Conservation (phyloP, 2,329 filamentous ascomycete species). For the Ceratocystis eucalypticola region DNA sequence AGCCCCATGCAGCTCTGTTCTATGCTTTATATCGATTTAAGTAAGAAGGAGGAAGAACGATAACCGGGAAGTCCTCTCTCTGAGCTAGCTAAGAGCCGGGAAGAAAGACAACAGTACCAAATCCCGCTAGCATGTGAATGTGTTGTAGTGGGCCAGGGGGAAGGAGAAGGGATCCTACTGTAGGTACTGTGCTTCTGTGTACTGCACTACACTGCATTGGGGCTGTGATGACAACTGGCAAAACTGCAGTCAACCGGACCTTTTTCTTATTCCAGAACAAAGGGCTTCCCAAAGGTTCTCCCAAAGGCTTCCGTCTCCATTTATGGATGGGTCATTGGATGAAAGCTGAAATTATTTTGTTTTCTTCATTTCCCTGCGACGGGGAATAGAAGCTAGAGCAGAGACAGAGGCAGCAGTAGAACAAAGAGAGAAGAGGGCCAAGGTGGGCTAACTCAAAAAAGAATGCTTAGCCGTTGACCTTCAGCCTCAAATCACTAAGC, state of each 20-base stretch:
- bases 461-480: background rate
- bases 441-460: background rate
- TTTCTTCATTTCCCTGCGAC: background rate
- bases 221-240: constrained; percentile 8
- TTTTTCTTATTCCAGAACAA: constrained; percentile 1
- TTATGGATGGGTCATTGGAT: background rate
- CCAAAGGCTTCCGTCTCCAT: background rate
- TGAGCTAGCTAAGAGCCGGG: background rate
- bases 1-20: too few species aligned
- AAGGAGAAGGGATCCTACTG: background rate
- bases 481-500: background rate
- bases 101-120: background rate
- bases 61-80: background rate
- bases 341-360: background rate
- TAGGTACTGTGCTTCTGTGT: background rate
- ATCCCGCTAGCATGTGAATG: constrained; percentile 1
- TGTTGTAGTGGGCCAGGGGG: background rate
- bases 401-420: background rate
- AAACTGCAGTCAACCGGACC: constrained; percentile 1
- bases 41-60: background rate
- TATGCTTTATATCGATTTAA: too few species aligned
- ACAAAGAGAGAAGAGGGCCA: too few species aligned
- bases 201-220: background rate
- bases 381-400: background rate
- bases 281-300: background rate